These are phyloP conservation scores for Leccinum barrowsii DNA, from an alignment of 768 basidiomycete species.

Conservation along the genomic window DNA sequence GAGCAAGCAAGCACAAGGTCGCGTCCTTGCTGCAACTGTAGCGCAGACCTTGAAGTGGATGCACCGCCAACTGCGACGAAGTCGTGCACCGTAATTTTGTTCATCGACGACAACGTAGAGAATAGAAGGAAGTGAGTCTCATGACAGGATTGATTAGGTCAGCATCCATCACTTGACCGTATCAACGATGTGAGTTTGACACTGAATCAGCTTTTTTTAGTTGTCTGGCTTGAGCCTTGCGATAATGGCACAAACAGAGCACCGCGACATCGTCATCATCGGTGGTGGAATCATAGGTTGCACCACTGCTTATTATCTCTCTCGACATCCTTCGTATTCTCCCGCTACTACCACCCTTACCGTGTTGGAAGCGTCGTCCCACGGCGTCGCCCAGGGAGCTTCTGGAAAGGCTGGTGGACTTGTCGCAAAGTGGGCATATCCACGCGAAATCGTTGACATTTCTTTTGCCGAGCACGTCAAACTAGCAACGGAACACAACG, in stretches of 20 bases:
- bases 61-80: slow-evolving; percentile 11
- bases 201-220: background rate
- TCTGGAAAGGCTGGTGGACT: slow-evolving; percentile 85
- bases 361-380: slow-evolving; percentile 66
- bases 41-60: background rate
- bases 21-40: slow-evolving; percentile 19
- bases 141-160: background rate
- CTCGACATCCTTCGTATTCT: slow-evolving; percentile 50
- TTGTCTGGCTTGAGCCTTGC: background rate
- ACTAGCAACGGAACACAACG: slow-evolving; percentile 67
- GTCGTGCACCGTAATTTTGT: slow-evolving; percentile 20
- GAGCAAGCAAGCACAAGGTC: slow-evolving; percentile 18
- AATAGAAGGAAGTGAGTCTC: no score
- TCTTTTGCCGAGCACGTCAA: slow-evolving; percentile 67
- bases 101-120: background rate
- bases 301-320: slow-evolving; percentile 77
- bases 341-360: slow-evolving; percentile 44
- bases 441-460: slow-evolving; percentile 61
- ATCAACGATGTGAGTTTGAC: slow-evolving; percentile 1
- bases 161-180: background rate
- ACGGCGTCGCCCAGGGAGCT: slow-evolving; percentile 72
- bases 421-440: slow-evolving; percentile 83
- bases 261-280: slow-evolving; percentile 61
- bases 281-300: slow-evolving; percentile 88
- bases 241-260: slow-evolving; percentile 16